Base-by-base conservation (phyloP, 371 early-diverging fungal species). In the Rhizopus arrhizus region DNA sequence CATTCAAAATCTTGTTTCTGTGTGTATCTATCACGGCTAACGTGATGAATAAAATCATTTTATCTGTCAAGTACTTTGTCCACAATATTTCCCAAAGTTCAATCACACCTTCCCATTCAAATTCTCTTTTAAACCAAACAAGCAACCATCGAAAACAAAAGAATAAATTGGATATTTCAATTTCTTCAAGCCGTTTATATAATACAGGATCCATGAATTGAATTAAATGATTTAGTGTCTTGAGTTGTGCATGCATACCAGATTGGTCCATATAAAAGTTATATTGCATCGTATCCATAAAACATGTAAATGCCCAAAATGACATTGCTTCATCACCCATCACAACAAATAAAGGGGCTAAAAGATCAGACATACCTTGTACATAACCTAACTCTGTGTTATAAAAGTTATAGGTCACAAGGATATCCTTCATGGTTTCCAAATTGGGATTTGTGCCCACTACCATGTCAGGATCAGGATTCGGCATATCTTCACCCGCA, bases 141-240 rank as follows among this genome's bases (percentile, higher is more conserved):
- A 97, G 68, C n/a, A 97, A 72, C 97, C 97, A 97, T 4, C 97
- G 89, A 80, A 95, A 97, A 68, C 95, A 94, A 72, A 88, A 92
- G 68, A 96, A 96, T 62, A 96, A 76, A 68, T 95, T 93, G 47
- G 83, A 73, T 0, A 92, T 85, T 31, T 94, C 95, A 51, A 87
- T 88, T 48, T 78, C 75, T 49, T 90, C 90, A 47, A 97, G 72
- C 48, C 91, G 93, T 49, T 76, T 69, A 73, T 89, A 89, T 4
- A 96, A 76, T 11, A 61, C 80, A 2, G 94, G 93, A 65, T 94
- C 92, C 70, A 95, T 82, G 13, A 94, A 88, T 54, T 87, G 89
- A 32, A 96, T 80, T 53, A 97, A 66, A 12, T 83, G 70, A 31
- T 88, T 82, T 56, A 97, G 70, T 5, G 87, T 86, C 36, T 85